Evolutionary conservation across 768 basidiomycete genomes (phyloP), one percentile per base, ranked within the genome.

Genomic region (Phylloporus scabripes): DNA sequence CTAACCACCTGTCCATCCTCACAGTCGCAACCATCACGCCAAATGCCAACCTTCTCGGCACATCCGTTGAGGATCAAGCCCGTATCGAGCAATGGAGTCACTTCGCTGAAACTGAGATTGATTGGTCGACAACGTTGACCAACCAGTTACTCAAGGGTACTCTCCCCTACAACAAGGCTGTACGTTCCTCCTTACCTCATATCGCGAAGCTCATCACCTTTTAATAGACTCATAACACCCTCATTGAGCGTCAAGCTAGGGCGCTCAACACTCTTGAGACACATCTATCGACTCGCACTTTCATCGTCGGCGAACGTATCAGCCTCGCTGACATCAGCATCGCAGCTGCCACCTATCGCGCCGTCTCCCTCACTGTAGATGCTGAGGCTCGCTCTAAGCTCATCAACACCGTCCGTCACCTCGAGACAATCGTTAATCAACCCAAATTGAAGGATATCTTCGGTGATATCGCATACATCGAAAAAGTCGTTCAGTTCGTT

Each of bases 231-330:
- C 87, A 91, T 70, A 79, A 65, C 42, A 42, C 53, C 40, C 63
- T 80, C 49, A 57, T 70, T 14, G 83, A 87, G 41, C 76, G 75
- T 31, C 76, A 83, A 60, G 54, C 68, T 36, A 75, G 79, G 40
- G 70, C 80, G 17, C 74, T 96, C 43, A 71, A 71, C 34, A 82
- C 81, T 55, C 74, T 98, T 49, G 81, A 99, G 56, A 67, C 71
- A 29, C 79, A 88, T 73, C 82, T 99, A 59, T 64, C 74, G 42
- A 75, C 80, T 49, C 82, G 79, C 63, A 99, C 95, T 40, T 98
- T 83, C 80, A 79, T 98, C 61, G 92, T 92, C 48, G 85, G 84
- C 56, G 91, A 99, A 66, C 89, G 95, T 62, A 87, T 98, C 76
- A 91, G 92, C 53, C 77, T 95, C 41, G 96, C 93, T 55, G 96